Evolutionary conservation across 192 early-diverging fungal genomes (phyloP).

Genomic region (Piromyces finnis): DNA sequence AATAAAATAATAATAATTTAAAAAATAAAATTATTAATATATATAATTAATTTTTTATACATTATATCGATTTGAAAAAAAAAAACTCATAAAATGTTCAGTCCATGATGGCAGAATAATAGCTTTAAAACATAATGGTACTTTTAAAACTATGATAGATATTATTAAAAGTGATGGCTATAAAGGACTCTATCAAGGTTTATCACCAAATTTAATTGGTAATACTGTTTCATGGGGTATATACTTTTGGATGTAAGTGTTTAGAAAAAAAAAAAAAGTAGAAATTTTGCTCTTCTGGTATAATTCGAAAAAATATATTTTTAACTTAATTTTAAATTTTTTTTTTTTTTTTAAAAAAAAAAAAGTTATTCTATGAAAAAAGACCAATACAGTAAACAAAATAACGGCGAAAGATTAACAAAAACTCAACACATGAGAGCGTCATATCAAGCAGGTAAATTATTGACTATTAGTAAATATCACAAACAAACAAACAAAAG

Average conservation of each 20-base stretch:
- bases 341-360: constrained; percentile 8
- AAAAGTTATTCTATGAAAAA: constrained; percentile 44
- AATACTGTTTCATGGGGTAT: constrained; percentile 85
- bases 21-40: too few relatives aligned
- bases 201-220: constrained; percentile 77
- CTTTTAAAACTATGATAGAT: constrained; percentile 34
- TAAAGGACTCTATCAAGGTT: constrained; percentile 73
- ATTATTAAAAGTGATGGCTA: constrained; percentile 40
- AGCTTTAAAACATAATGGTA: constrained; percentile 21
- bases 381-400: constrained; percentile 16
- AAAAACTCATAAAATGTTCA: too few relatives aligned
- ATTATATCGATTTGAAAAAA: too few relatives aligned
- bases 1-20: too few relatives aligned
- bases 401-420: constrained; percentile 25
- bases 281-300: too few relatives aligned
- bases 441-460: constrained; percentile 55
- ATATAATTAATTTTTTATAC: too few relatives aligned
- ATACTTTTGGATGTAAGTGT: constrained; percentile 81
- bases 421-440: constrained; percentile 64
- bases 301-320: too few relatives aligned
- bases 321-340: too few relatives aligned
- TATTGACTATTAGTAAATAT: too few relatives aligned
- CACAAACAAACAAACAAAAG: too few relatives aligned
- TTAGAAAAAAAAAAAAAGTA: too few relatives aligned
- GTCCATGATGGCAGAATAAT: not conserved